Conservation (phyloP, 164 flowering plant genomes). For the Litsea cubeba region DNA sequence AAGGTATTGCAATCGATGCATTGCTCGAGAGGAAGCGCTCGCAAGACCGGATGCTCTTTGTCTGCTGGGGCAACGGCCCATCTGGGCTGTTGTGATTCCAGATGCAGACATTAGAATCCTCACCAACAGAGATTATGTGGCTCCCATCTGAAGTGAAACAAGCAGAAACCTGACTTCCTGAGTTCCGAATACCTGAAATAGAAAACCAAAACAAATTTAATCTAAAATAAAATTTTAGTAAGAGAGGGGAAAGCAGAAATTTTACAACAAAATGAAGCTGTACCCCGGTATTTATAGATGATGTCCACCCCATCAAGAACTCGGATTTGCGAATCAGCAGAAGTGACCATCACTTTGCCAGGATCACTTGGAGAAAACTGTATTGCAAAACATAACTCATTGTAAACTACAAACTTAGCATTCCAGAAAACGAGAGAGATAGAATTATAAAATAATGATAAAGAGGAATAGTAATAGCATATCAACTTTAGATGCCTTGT, state of each 20-base stretch:
- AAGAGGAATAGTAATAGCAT: background rate
- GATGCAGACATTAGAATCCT: constrained; percentile 60
- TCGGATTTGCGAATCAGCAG: constrained; percentile 67
- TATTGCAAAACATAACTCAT: background rate
- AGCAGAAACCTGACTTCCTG: constrained; percentile 53
- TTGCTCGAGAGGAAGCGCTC: constrained; percentile 61
- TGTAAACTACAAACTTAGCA: background rate
- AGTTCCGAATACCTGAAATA: constrained; percentile 35
- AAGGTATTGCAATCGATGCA: constrained; percentile 67
- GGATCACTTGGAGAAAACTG: constrained; percentile 72
- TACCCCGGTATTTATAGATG: constrained; percentile 59
- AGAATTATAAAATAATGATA: background rate
- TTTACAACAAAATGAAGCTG: too few relatives aligned
- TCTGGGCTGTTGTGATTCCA: constrained; percentile 51
- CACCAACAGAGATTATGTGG: constrained; percentile 63
- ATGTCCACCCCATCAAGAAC: constrained; percentile 48
- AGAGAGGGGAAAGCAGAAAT: background rate
- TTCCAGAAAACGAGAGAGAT: background rate
- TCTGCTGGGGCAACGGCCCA: constrained; percentile 18
- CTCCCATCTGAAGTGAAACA: constrained; percentile 68
- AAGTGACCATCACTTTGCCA: constrained; percentile 55
- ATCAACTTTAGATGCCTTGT: background rate
- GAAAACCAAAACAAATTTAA: background rate
- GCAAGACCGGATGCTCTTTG: constrained; percentile 41
- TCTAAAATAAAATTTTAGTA: background rate